These are phyloP conservation scores for Lichtheimia corymbifera DNA, from an alignment of 371 early-diverging fungal genomes.

Conservation along the genomic window DNA sequence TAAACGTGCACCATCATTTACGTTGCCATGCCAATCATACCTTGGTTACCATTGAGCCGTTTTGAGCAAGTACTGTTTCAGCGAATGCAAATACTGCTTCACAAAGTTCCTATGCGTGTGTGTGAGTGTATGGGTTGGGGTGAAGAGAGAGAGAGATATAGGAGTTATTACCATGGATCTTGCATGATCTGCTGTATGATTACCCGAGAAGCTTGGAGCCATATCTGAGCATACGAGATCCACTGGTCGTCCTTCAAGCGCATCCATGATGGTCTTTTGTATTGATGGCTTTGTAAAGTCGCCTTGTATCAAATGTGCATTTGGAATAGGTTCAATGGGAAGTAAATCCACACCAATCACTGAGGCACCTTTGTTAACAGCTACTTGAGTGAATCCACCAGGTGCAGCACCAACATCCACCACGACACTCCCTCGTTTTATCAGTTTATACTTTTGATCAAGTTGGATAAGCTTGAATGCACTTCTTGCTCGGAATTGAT, in stretches of 20 bases:
- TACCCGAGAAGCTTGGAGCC: constrained; percentile 79
- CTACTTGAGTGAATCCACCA: constrained; percentile 94
- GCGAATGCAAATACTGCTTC: constrained; percentile 68
- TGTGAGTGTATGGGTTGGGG: neutral
- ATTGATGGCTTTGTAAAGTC: constrained; percentile 54
- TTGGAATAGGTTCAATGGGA: constrained; percentile 69
- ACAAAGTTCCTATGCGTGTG: constrained; percentile 64
- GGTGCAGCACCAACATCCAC: constrained; percentile 92
- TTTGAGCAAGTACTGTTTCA: constrained; percentile 52
- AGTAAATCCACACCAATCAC: constrained; percentile 76
- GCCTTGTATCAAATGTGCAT: constrained; percentile 66
- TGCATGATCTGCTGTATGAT: constrained; percentile 53
- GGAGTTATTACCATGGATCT: constrained; percentile 41
- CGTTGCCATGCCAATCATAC: constrained; percentile 23
- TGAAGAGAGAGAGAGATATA: neutral
- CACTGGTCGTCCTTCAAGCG: constrained; percentile 41
- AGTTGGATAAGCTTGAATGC: constrained; percentile 88
- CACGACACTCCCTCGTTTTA: constrained; percentile 57
- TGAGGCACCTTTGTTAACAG: constrained; percentile 37
- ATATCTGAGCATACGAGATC: constrained; percentile 77
- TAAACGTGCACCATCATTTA: no score
- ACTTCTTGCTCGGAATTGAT: constrained; percentile 83
- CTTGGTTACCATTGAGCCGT: constrained; percentile 78
- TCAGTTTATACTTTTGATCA: constrained; percentile 69
- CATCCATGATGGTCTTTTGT: constrained; percentile 39